Evolutionary conservation across 768 basidiomycete genomes (phyloP).

Genomic region (Postia placenta): DNA sequence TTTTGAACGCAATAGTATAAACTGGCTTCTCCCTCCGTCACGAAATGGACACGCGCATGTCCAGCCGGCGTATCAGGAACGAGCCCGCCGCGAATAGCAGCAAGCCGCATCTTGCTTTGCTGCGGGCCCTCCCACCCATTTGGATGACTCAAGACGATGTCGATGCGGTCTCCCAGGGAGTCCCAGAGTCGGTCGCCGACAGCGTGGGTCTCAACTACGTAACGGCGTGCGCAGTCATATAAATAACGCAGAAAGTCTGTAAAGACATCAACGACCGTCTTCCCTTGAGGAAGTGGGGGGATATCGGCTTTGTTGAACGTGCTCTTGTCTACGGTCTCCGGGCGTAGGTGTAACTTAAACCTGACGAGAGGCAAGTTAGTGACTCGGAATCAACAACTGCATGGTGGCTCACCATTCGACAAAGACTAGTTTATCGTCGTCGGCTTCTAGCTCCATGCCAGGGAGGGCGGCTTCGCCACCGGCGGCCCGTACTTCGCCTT

Average conservation of each 20-base stretch:
- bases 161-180: conserved; percentile 31
- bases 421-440: neutral
- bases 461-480: conserved; percentile 35
- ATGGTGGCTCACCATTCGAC: neutral
- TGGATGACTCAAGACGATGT: conserved; percentile 54
- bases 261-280: conserved; percentile 36
- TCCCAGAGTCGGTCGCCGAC: conserved; percentile 41
- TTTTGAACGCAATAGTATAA: conserved; percentile 50
- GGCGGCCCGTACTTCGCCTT: conserved; percentile 32
- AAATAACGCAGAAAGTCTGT: conserved; percentile 44
- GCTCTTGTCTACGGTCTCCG: conserved; percentile 1
- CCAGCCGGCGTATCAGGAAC: conserved; percentile 34
- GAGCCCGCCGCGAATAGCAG: conserved; percentile 48
- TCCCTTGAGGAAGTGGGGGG: conserved; percentile 28
- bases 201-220: conserved; percentile 41
- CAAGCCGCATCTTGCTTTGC: conserved; percentile 49
- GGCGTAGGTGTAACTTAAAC: conserved; percentile 17
- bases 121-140: conserved; percentile 63
- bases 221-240: conserved; percentile 35
- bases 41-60: conserved; percentile 41
- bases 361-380: no score
- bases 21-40: conserved; percentile 60
- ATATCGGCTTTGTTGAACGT: conserved; percentile 29
- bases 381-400: no score
- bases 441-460: neutral